Evolutionary conservation across 345 rosid species (phyloP).

Genomic region (Euphorbia lathyris): DNA sequence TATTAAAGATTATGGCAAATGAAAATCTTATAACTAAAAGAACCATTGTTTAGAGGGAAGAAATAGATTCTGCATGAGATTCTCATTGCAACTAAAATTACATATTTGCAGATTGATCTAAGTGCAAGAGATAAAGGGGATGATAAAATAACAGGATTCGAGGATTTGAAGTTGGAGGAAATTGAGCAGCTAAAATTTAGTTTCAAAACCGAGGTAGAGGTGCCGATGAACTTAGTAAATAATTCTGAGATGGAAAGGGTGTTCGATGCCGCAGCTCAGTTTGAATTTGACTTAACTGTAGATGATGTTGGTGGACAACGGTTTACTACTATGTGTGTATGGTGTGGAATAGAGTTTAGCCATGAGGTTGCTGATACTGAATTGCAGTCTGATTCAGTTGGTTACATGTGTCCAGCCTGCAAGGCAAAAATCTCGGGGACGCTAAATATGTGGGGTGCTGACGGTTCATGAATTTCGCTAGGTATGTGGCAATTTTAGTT

Average conservation of each 20-base stretch:
- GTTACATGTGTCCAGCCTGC: conserved; percentile 70
- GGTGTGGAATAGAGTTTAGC: conserved; percentile 68
- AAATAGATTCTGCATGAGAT: background rate
- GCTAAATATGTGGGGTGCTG: conserved; percentile 18
- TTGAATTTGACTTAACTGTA: conserved; percentile 36
- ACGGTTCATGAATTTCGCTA: conserved; percentile 4
- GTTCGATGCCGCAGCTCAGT: conserved; percentile 28
- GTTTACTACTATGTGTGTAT: conserved; percentile 43
- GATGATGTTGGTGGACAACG: conserved; percentile 23
- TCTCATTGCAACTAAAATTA: background rate
- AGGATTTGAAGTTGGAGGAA: conserved; percentile 49
- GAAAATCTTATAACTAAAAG: conserved; percentile 2
- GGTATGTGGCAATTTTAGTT: background rate
- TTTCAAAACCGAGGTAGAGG: conserved; percentile 31
- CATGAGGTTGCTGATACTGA: conserved; percentile 49
- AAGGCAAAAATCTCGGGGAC: conserved; percentile 55
- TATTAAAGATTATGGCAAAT: background rate
- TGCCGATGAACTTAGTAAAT: conserved; percentile 28
- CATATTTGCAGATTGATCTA: background rate
- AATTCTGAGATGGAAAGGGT: conserved; percentile 29
- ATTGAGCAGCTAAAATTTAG: conserved; percentile 38
- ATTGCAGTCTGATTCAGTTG: conserved; percentile 58
- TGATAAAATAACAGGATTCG: conserved; percentile 32
- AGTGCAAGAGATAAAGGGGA: conserved; percentile 21
- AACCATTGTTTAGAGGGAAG: background rate